Evolutionary conservation across 176 grass and related monocot species (phyloP).

Genomic region (Avena sativa): DNA sequence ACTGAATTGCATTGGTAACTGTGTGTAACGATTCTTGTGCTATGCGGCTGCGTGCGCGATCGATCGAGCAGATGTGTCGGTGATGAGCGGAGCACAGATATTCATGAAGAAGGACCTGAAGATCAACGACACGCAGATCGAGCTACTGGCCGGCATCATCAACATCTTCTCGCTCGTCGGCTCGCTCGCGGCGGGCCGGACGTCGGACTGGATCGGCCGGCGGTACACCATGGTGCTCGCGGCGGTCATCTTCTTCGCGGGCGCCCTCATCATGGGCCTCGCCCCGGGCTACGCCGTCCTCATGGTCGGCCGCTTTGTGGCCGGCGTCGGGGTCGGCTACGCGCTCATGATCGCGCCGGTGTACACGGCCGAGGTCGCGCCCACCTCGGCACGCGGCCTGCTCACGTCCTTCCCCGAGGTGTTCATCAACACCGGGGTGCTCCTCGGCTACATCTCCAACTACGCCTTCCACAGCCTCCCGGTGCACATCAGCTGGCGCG

Average conservation of each 20-base stretch:
- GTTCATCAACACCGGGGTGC: constrained; percentile 76
- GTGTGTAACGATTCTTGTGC: not conserved
- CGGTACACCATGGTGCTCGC: constrained; percentile 92
- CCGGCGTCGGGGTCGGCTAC: constrained; percentile 92
- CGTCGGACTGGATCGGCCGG: constrained; percentile 87
- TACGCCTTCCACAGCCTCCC: constrained; percentile 74
- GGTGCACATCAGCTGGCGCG: constrained; percentile 67
- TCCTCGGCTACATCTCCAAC: constrained; percentile 92
- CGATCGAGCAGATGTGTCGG: constrained; percentile 48
- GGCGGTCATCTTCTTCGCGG: constrained; percentile 75
- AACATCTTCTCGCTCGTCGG: constrained; percentile 85
- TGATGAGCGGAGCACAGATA: constrained; percentile 82
- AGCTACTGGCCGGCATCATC: constrained; percentile 83
- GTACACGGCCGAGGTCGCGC: constrained; percentile 83
- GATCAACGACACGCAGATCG: constrained; percentile 67
- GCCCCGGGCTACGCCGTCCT: constrained; percentile 67
- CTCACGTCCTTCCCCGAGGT: constrained; percentile 88
- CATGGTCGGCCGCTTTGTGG: constrained; percentile 76
- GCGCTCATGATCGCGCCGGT: constrained; percentile 82
- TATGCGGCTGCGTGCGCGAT: not conserved
- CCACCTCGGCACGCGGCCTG: constrained; percentile 74
- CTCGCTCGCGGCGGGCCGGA: constrained; percentile 76
- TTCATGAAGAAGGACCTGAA: constrained; percentile 79
- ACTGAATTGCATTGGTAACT: not conserved
- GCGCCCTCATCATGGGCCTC: constrained; percentile 73